Evolutionary conservation across 1,284 basidiomycete species (phyloP).

Genomic region (Leccinum subrobustum): DNA sequence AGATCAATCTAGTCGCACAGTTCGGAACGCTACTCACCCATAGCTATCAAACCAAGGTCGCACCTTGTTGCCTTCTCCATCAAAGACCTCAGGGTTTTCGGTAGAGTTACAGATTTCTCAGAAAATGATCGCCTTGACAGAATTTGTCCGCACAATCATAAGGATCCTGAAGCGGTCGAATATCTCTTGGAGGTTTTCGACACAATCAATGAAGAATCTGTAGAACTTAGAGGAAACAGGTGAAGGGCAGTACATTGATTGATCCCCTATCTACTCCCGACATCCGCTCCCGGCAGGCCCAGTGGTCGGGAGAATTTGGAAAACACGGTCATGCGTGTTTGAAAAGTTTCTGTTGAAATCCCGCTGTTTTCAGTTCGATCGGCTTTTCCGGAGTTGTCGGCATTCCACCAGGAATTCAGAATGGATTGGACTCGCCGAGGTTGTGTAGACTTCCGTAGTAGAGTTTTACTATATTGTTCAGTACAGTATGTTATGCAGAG

Average conservation of each 20-base stretch:
- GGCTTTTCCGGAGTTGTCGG: no score
- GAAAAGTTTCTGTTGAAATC: background rate
- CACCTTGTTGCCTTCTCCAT: no score
- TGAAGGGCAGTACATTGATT: background rate
- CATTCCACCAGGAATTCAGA: background rate
- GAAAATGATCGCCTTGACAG: no score
- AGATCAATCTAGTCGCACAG: no score
- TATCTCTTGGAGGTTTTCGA: background rate
- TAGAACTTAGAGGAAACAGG: background rate
- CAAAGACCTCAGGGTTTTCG: no score
- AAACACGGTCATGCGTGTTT: background rate
- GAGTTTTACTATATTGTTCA: background rate
- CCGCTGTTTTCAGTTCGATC: background rate
- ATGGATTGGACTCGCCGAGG: background rate
- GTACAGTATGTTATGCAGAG: background rate
- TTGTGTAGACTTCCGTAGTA: background rate
- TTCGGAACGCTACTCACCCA: no score
- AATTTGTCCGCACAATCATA: no score
- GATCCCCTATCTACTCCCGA: background rate
- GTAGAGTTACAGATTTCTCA: no score
- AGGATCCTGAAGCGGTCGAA: background rate
- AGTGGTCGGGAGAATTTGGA: background rate
- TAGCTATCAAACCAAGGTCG: no score
- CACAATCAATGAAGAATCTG: background rate
- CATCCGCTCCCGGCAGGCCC: background rate